These are phyloP conservation scores for Colletotrichum falcatum DNA, from an alignment of 2,329 filamentous ascomycete species.

Conservation along the genomic window DNA sequence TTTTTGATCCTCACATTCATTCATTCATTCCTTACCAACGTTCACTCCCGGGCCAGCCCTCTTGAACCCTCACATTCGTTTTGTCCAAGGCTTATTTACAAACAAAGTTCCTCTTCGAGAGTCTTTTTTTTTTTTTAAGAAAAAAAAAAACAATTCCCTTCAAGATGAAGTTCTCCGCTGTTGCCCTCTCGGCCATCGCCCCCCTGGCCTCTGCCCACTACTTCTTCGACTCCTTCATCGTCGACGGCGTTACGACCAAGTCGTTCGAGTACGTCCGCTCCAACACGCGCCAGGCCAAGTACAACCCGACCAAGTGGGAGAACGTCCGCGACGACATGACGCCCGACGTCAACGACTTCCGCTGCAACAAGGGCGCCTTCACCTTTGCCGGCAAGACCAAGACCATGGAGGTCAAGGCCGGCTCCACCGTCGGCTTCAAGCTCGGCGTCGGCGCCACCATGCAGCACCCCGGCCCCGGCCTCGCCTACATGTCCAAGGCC, in stretches of 20 bases:
- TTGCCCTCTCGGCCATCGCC: conserved; percentile 42
- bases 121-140: too few relatives aligned
- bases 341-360: conserved; percentile 44
- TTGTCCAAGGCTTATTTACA: neutral
- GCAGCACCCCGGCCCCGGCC: conserved; percentile 43
- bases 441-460: conserved; percentile 42
- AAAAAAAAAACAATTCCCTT: too few relatives aligned
- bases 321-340: conserved; percentile 44
- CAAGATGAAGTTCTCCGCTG: conserved; percentile 43
- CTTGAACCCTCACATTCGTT: neutral
- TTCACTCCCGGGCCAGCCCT: neutral
- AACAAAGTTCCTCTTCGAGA: neutral
- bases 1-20: neutral
- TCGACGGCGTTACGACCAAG: conserved; percentile 42
- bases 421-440: conserved; percentile 43
- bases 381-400: conserved; percentile 42
- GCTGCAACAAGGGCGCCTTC: conserved; percentile 49
- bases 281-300: conserved; percentile 44
- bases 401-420: conserved; percentile 45
- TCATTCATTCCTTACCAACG: neutral
- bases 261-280: conserved; percentile 45
- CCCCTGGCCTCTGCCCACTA: conserved; percentile 47
- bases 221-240: conserved; percentile 46
- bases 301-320: conserved; percentile 48
- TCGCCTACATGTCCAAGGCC: conserved; percentile 47